Percentiles rank a stretch among this genome's conserved stretches.
These are phyloP conservation scores for Linnemannia elongata DNA, from an alignment of 192 early-diverging fungal species.

Conservation along the genomic window DNA sequence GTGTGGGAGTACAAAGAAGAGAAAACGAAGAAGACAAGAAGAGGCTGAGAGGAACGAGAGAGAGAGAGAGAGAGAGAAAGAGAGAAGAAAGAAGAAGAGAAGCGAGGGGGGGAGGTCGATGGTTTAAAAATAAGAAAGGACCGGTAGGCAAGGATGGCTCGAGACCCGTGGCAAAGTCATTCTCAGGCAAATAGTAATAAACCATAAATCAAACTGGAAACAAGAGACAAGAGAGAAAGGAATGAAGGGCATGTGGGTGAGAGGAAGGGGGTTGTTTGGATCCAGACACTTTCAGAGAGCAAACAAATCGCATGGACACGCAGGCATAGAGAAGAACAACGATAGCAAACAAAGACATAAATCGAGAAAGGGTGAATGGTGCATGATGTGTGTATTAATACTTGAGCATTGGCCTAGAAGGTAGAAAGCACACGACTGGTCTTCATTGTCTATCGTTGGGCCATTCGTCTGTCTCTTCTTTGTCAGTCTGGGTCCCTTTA, in stretches of 20 bases:
- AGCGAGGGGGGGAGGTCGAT: background rate
- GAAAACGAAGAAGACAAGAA: background rate
- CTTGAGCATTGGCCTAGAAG: background rate
- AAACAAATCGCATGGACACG: background rate
- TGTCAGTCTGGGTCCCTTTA: background rate
- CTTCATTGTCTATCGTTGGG: too few species aligned
- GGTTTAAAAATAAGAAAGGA: background rate
- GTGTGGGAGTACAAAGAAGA: background rate
- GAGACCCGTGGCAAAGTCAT: background rate
- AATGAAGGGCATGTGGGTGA: background rate
- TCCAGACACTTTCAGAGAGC: background rate
- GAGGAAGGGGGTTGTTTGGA: too few species aligned
- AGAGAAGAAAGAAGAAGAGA: background rate
- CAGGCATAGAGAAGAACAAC: background rate
- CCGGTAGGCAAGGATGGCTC: background rate
- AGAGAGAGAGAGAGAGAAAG: background rate
- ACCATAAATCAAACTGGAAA: background rate
- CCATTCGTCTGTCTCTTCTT: background rate
- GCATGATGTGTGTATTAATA: background rate
- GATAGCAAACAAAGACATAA: too few species aligned
- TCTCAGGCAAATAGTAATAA: background rate
- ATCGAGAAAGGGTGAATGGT: too few species aligned
- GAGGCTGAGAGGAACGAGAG: background rate
- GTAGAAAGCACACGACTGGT: too few species aligned
- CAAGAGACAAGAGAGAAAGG: background rate